Conservation (phyloP, 257 asterid genomes). For the Cynanchum wilfordii region DNA sequence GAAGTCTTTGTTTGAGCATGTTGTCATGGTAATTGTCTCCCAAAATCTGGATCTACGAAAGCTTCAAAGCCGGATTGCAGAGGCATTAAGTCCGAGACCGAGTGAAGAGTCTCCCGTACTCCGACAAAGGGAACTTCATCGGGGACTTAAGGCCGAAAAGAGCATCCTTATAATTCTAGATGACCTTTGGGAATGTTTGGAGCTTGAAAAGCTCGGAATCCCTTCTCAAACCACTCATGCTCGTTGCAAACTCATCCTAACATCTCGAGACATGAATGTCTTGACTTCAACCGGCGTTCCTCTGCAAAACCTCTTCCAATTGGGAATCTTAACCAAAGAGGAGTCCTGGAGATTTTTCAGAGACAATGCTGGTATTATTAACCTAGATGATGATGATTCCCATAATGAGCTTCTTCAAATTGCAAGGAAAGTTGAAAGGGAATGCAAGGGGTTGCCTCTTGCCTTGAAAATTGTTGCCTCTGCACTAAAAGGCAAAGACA, state of each 20-base stretch:
- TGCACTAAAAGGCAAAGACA: not conserved
- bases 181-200: slow-evolving; percentile 25
- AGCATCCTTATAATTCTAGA: slow-evolving; percentile 20
- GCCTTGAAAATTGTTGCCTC: slow-evolving; percentile 23
- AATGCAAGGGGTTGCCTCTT: slow-evolving; percentile 27
- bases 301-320: not conserved
- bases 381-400: not conserved
- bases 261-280: not conserved
- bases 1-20: not conserved
- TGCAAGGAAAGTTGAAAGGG: slow-evolving; percentile 7
- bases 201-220: slow-evolving; percentile 18
- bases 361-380: not conserved
- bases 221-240: not conserved
- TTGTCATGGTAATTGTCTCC: not conserved
- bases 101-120: not conserved
- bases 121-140: not conserved
- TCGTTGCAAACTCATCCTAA: slow-evolving; percentile 19
- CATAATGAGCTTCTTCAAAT: not conserved
- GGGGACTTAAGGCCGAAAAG: not conserved
- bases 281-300: not conserved
- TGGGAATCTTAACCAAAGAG: not conserved
- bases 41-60: not conserved
- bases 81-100: not conserved
- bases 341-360: slow-evolving; percentile 25
- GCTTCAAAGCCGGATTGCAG: not conserved